Evolutionary conservation across 2,329 filamentous ascomycete genomes (phyloP).

Genomic region (Aspergillus udagawae): DNA sequence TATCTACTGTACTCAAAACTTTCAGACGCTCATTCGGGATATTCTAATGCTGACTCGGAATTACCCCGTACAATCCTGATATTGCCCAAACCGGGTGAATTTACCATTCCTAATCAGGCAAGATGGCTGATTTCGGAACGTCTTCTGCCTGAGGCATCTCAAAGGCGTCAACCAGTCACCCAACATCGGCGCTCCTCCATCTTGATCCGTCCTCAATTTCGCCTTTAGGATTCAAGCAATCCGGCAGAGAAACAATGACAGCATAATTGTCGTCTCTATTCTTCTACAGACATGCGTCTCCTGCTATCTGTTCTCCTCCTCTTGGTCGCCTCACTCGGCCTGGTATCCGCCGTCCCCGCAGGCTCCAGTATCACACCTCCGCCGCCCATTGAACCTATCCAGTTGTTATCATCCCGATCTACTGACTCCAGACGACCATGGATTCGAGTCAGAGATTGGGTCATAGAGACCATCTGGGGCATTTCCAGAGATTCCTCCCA

Average conservation of each 20-base stretch:
- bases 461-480: slow-evolving; percentile 44
- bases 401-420: slow-evolving; percentile 22
- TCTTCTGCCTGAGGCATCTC: background rate
- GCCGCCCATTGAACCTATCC: slow-evolving; percentile 28
- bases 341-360: slow-evolving; percentile 31
- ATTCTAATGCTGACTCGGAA: background rate
- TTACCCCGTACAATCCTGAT: background rate
- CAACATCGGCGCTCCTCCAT: background rate
- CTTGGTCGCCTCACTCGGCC: slow-evolving; percentile 15
- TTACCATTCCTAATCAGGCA: background rate
- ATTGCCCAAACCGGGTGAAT: background rate
- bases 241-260: background rate
- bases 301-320: slow-evolving; percentile 14
- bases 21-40: background rate
- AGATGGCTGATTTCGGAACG: background rate
- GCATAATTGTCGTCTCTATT: background rate
- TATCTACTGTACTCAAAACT: background rate
- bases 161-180: background rate
- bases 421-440: slow-evolving; percentile 32
- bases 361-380: slow-evolving; percentile 33
- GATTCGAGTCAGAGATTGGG: slow-evolving; percentile 38
- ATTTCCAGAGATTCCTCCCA: slow-evolving; percentile 25
- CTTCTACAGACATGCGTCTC: slow-evolving; percentile 11
- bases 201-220: background rate
- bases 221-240: background rate